Base-by-base conservation (phyloP, 768 basidiomycete genomes). In the Mycena olivaceomarginata region DNA sequence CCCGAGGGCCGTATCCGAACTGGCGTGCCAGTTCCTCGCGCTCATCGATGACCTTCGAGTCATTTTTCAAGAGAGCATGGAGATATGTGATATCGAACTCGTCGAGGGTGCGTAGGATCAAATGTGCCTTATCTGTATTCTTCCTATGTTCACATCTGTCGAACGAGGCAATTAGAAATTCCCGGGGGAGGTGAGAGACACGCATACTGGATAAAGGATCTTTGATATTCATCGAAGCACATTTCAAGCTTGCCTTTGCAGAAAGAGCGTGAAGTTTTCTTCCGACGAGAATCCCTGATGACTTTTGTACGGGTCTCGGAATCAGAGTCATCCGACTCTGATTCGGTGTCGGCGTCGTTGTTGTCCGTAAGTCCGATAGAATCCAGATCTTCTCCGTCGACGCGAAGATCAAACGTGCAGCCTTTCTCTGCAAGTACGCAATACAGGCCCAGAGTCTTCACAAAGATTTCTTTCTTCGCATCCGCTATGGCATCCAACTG, bases 51-150 rank as follows among this genome's bases (percentile, higher is more conserved):
- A 31, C 31, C 31, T 31, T 31, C 31, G 31, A 31, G 31, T 31
- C 31, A 31, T 31, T 31, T 31, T 31, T n/a, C 31, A 31, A 31
- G 31, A 31, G 31, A 31, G 31, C 31, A 31, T 31, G 51, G 0
- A 85, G 74, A 59, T 85, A 85, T 1, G 45, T 18, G 12, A 75
- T 72, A 56, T 83, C 70, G 60, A 80, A 80, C 12, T 81, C 79
- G 18, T 83, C 70, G 7, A 85, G 68, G 22, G 79, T 84, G 2
- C 72, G 43, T 4, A 83, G 53, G 16, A 80, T 70, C n/a, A 85
- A 68, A 57, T 83, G 84, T 2, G 69, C 46, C 7, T 15, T 72
- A 41, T 77, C 48, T 4, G 39, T 64, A n/a, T 45, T 5, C 40
- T 73, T 5, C 39, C 72, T 31, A 41, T 46, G 7, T 25, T 66